Base-by-base conservation (phyloP, 108 stramenopile species). In the Nannochloropsis gaditana region DNA sequence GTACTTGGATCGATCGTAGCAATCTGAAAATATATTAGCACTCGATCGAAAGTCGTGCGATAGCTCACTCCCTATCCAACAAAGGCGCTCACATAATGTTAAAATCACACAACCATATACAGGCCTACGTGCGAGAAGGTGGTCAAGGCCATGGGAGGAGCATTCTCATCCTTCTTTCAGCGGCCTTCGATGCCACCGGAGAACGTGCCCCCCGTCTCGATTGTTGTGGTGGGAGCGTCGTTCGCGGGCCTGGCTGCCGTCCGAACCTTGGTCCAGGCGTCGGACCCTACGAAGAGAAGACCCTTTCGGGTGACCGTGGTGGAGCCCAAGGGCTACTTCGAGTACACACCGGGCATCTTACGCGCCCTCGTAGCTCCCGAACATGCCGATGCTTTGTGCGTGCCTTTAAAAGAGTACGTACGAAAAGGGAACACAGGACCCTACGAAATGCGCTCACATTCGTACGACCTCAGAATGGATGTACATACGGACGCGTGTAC, bases 321-420 rank as follows among this genome's bases (percentile, higher is more conserved):
- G n/a, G 59, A 73, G 2, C 59, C 59, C 59, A 73, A 6, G 59
- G 59, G n/a, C 2, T 73, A 73, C 8, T 73, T 73, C n/a, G 59
- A 73, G 59, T 73, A 73, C 59, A 73, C 59, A 15, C 59, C 59
- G 59, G 59, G 59, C 59, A 73, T 73, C 59, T n/a, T 73, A n/a
- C 59, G 59, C n/a, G 59, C 59, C 19, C n/a, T 73, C n/a, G 59
- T 73, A n/a, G 59, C 59, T 15, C 59, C 59, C n/a, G 59, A 73
- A n/a, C 59, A 73, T n/a, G 59, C 59, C 59, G 59, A 73, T n/a
- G 59, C 19, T n/a, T 73, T 73, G 59, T 73, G 59, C 59, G 59
- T 73, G 59, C 59, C 59, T 73, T 6, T 73, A 8, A n/a, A 2
- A 73, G 59, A 73, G 59, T 73, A n/a, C 15, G 59, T 73, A 73